phyloP scores from a whole-genome alignment of 495 filamentous ascomycete species.

The Penicillium atrosanguineum region DNA sequence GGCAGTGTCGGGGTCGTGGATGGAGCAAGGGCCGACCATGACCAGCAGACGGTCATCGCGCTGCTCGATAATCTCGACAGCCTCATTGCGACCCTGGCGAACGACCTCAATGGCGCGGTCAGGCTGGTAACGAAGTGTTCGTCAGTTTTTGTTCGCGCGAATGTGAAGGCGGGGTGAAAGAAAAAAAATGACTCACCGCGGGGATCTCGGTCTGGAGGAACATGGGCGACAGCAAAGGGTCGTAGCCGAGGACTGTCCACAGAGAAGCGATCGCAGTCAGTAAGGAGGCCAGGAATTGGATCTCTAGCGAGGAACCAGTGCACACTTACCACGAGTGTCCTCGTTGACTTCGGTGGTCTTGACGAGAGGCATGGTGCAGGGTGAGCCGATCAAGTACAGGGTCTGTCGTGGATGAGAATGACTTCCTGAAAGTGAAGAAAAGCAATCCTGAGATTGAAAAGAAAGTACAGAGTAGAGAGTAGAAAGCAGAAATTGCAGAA shows the following conservation, averaged over 20 bases:
- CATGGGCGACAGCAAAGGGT: constrained; percentile 87
- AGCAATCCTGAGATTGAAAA: neutral
- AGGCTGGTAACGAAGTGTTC: constrained; percentile 29
- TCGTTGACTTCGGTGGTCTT: constrained; percentile 49
- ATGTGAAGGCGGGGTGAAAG: constrained; percentile 6
- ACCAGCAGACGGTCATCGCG: constrained; percentile 84
- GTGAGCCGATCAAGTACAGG: neutral
- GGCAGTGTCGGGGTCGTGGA: constrained; percentile 88
- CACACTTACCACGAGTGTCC: constrained; percentile 50
- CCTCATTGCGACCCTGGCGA: constrained; percentile 76
- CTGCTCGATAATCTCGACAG: constrained; percentile 78
- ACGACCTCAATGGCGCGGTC: constrained; percentile 62
- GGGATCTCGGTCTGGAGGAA: constrained; percentile 88
- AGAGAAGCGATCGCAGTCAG: neutral
- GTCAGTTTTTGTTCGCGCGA: neutral
- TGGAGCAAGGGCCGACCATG: constrained; percentile 92
- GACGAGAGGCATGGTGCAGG: constrained; percentile 47
- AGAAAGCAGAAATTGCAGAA: neutral
- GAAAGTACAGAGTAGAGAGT: too few species aligned
- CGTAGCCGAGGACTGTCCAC: constrained; percentile 81
- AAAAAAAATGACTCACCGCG: constrained; percentile 54
- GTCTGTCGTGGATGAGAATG: neutral
- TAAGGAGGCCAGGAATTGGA: neutral
- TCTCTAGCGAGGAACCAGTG: neutral
- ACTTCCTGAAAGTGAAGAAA: neutral